Evolutionary conservation across 1,284 basidiomycete genomes (phyloP).

Genomic region (Ceratobasidium theobromae): DNA sequence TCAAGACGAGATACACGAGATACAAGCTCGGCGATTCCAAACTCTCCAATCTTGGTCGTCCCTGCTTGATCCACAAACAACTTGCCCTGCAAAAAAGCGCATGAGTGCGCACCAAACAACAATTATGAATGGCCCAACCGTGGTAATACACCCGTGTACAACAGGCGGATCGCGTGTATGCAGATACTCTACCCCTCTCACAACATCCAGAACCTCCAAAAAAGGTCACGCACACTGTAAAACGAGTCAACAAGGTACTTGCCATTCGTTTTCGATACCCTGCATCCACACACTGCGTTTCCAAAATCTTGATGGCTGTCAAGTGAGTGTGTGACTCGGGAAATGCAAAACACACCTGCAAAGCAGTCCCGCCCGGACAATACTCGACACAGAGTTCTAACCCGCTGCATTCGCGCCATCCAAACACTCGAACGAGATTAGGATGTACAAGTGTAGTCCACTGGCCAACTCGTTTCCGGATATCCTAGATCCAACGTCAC

Average conservation of each 20-base stretch:
- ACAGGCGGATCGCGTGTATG: not conserved
- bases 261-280: not conserved
- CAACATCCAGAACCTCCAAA: not conserved
- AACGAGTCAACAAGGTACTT: not conserved
- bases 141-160: not conserved
- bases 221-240: not conserved
- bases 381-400: no score
- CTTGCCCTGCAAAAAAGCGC: not conserved
- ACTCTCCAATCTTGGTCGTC: constrained; percentile 8
- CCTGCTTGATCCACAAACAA: not conserved
- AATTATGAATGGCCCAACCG: not conserved
- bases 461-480: no score
- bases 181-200: not conserved
- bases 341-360: no score
- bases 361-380: no score
- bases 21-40: not conserved
- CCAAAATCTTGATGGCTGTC: no score
- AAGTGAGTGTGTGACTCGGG: no score
- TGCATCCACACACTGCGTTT: no score
- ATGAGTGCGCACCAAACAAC: not conserved
- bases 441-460: no score
- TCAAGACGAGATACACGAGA: not conserved
- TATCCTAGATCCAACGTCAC: no score
- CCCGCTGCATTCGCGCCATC: no score
- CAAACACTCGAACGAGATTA: no score